Evolutionary conservation across 2,329 filamentous ascomycete genomes (phyloP), one percentile per base, ranked within the genome.

Genomic region (Fusarium falciforme): DNA sequence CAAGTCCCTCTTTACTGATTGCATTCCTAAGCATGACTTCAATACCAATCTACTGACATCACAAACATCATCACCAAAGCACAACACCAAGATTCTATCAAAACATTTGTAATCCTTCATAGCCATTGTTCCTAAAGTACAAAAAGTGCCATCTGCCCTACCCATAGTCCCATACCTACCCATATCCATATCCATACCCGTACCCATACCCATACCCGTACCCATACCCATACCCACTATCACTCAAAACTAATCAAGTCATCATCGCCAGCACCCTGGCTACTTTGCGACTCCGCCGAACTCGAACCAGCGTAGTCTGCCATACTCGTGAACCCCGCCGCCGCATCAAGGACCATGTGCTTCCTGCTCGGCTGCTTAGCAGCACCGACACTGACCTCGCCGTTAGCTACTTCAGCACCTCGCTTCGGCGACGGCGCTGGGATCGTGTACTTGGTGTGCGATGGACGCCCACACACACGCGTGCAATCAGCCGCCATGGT

Each of bases 161-260:
- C 22, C 22, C 22, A 22, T 22, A 22, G 22, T 22, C 22, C 29
- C 29, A 31, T 31, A 31, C 29, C 29, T 31, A 27, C 8, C 42
- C 44, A 20, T 42, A 20, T 2, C 40, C n/a, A 40, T 38, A 20
- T 14, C 20, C 42, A 22, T 44, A 47, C 7, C 42, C 42, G 11
- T 49, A 49, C 14, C 20, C 42, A 25, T 47, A 14, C 42, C 42
- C 44, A 49, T 29, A 49, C 16, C 5, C 8, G 11, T 49, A 49
- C 14, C 20, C 42, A 25, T 47, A 14, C 42, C 42, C 44, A 49
- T 29, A 49, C 16, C 5, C 8, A 12, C 14, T 17, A 64, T 70
- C 20, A 62, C 3, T 74, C 68, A 54, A 75, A 74, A 36, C 42
- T 61, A 49, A 75, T 72, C 11, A 75, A 33, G 40, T 75, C 71